Evolutionary conservation across 176 grass and related monocot species (phyloP).

Genomic region (Rhipidocladum racemiflorum): DNA sequence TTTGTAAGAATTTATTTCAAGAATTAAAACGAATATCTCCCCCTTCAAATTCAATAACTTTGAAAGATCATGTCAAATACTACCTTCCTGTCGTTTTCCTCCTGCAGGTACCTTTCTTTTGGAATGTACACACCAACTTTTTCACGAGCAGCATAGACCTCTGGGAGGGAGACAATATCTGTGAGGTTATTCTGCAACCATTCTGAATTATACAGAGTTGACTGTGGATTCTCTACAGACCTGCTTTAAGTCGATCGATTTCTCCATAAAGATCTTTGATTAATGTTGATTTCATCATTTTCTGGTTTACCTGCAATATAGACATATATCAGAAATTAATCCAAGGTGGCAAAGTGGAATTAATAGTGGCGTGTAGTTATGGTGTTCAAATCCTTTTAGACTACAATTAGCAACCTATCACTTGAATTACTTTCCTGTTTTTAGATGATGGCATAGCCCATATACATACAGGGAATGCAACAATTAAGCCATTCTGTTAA

Average conservation of each 20-base stretch:
- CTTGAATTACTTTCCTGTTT: not conserved
- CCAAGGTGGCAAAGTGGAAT: not conserved
- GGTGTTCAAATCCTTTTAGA: not conserved
- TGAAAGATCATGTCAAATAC: conserved; percentile 2
- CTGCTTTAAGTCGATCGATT: conserved; percentile 94
- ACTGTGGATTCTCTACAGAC: conserved; percentile 35
- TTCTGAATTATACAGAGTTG: conserved; percentile 11
- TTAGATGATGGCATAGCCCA: not conserved
- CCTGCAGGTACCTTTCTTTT: conserved; percentile 82
- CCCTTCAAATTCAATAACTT: not conserved
- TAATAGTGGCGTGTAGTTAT: not conserved
- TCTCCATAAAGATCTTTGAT: conserved; percentile 99
- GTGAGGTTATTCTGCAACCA: conserved; percentile 17
- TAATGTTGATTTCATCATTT: conserved; percentile 99
- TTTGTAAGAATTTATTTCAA: conserved; percentile 2
- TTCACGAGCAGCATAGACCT: conserved; percentile 96
- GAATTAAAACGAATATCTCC: not conserved
- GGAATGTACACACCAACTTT: conserved; percentile 97
- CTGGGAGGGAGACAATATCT: conserved; percentile 44
- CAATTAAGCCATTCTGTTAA: not conserved
- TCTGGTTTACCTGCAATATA: conserved; percentile 80
- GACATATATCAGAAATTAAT: not conserved
- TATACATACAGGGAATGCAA: not conserved
- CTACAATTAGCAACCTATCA: not conserved
- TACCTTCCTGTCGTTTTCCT: conserved; percentile 96